These are phyloP conservation scores for Penicillium rolfsii DNA, from an alignment of 2,329 filamentous ascomycete species.

Conservation along the genomic window DNA sequence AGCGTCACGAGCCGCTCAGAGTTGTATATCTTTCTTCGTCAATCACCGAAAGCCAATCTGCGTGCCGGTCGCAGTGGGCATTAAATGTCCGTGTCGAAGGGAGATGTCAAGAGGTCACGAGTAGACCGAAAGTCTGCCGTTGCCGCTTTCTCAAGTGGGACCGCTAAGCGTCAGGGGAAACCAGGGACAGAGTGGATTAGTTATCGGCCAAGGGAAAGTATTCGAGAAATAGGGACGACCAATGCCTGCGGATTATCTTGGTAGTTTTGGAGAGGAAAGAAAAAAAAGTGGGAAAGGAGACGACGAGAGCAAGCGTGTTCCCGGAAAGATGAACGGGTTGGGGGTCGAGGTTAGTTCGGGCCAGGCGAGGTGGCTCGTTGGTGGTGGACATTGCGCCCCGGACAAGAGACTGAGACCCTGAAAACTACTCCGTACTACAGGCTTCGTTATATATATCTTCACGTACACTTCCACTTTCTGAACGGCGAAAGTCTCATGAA, in stretches of 20 bases:
- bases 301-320: not conserved
- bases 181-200: slow-evolving; percentile 27
- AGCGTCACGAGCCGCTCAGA: slow-evolving; percentile 8
- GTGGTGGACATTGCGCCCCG: slow-evolving; percentile 8
- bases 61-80: slow-evolving; percentile 25
- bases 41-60: slow-evolving; percentile 22
- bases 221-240: not conserved
- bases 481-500: not conserved
- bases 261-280: not conserved
- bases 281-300: slow-evolving; percentile 5
- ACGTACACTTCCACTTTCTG: not conserved
- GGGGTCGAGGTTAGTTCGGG: slow-evolving; percentile 21
- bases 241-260: not conserved
- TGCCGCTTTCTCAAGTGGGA: slow-evolving; percentile 30
- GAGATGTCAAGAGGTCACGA: slow-evolving; percentile 27
- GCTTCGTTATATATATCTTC: not conserved
- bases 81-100: slow-evolving; percentile 32
- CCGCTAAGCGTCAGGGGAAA: slow-evolving; percentile 33
- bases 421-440: not conserved
- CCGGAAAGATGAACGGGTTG: slow-evolving; percentile 11
- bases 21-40: slow-evolving; percentile 1
- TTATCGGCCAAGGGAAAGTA: slow-evolving; percentile 2
- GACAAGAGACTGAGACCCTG: slow-evolving; percentile 5
- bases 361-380: slow-evolving; percentile 17
- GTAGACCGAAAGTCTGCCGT: slow-evolving; percentile 29